Conservation (phyloP, 257 asterid species). For the Solanum pimpinellifolium region DNA sequence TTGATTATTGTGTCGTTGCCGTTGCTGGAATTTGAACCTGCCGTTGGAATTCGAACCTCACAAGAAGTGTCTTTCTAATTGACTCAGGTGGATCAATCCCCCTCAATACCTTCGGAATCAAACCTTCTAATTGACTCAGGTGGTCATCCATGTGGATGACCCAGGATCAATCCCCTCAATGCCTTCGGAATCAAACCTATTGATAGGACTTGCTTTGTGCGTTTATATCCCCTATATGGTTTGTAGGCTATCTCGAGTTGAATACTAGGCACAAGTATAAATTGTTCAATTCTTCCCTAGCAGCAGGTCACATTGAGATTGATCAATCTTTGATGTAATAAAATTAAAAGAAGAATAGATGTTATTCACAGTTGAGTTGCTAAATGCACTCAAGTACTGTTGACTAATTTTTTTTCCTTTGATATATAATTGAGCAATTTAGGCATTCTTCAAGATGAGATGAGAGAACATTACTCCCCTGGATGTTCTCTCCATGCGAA, state of each 20-base stretch:
- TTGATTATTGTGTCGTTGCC: no score
- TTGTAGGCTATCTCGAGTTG: neutral
- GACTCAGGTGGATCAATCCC: neutral
- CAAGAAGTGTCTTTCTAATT: neutral
- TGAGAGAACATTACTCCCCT: neutral
- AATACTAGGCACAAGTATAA: no score
- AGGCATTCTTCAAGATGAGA: neutral
- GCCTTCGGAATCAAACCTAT: neutral
- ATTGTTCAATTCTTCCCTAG: no score
- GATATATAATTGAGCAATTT: neutral
- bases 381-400: neutral
- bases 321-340: no score
- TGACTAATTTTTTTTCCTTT: no score
- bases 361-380: neutral
- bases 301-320: no score
- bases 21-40: no score
- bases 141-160: no score
- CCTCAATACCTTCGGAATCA: no score
- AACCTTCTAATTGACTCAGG: neutral
- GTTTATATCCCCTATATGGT: neutral
- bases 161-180: neutral
- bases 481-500: neutral
- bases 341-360: neutral
- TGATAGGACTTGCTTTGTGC: neutral
- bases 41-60: no score